Evolutionary conservation across 768 basidiomycete species (phyloP).

Genomic region (Tricholoma bakamatsutake): DNA sequence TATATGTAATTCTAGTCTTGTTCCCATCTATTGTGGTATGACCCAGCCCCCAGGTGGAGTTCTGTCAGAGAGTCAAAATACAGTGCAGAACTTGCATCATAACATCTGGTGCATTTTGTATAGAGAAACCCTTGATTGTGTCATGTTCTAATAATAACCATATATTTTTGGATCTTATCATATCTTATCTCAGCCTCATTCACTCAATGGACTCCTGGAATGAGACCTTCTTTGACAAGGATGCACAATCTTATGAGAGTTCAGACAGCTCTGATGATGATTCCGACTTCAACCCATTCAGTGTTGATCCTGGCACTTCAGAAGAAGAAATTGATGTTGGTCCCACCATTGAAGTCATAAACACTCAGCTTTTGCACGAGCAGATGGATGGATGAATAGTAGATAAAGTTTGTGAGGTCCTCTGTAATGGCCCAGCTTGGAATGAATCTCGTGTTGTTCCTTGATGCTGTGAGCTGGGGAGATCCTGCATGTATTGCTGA

Average conservation of each 20-base stretch:
- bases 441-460: slow-evolving; percentile 21
- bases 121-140: slow-evolving; percentile 2
- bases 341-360: neutral
- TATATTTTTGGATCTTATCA: no score
- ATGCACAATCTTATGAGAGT: neutral
- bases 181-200: no score
- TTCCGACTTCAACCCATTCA: neutral
- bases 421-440: slow-evolving; percentile 11
- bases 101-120: no score
- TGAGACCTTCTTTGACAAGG: neutral
- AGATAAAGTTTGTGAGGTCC: slow-evolving; percentile 2
- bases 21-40: no score
- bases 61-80: no score
- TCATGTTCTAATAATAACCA: no score
- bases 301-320: neutral
- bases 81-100: no score
- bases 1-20: no score
- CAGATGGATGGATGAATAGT: neutral
- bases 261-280: neutral
- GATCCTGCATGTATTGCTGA: slow-evolving; percentile 19
- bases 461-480: slow-evolving; percentile 29
- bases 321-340: neutral
- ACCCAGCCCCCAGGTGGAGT: no score
- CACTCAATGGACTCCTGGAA: neutral
- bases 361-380: neutral